Percentiles rank a stretch among this genome's conserved stretches.
These are phyloP conservation scores for Bipolaris bicolor DNA, from an alignment of 2,329 filamentous ascomycete genomes.

Conservation along the genomic window DNA sequence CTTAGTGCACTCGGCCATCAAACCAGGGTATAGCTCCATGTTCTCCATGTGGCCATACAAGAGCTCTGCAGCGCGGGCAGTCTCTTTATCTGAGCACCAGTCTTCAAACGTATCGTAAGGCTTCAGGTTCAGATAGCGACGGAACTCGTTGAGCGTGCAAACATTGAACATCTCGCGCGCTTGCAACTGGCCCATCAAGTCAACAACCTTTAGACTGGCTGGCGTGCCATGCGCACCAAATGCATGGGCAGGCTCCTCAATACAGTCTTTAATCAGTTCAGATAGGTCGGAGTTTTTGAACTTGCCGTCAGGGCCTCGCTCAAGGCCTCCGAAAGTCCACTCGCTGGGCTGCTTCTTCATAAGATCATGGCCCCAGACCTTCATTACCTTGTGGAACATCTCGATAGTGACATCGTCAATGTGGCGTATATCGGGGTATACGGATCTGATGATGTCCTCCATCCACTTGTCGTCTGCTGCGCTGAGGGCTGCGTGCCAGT, in stretches of 20 bases:
- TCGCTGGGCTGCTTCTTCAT: conserved; percentile 69
- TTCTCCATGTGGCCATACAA: conserved; percentile 76
- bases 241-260: conserved; percentile 69
- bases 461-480: conserved; percentile 80
- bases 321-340: conserved; percentile 70
- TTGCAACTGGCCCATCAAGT: conserved; percentile 79
- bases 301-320: conserved; percentile 68
- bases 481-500: conserved; percentile 81
- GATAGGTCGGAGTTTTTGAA: conserved; percentile 79
- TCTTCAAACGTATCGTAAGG: conserved; percentile 79
- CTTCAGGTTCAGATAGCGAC: conserved; percentile 79
- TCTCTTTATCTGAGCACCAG: conserved; percentile 76
- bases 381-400: conserved; percentile 50
- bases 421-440: conserved; percentile 36
- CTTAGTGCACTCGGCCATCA: conserved; percentile 77
- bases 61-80: conserved; percentile 64
- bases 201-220: conserved; percentile 71
- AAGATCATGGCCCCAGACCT: conserved; percentile 55
- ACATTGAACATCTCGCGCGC: conserved; percentile 74
- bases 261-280: conserved; percentile 66
- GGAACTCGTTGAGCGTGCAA: conserved; percentile 81
- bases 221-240: conserved; percentile 72
- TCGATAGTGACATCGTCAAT: conserved; percentile 38
- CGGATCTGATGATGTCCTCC: conserved; percentile 56
- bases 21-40: conserved; percentile 80